These are phyloP conservation scores for Taphrina wiesneri DNA, from an alignment of 1,139 yeast genomes.

Conservation along the genomic window DNA sequence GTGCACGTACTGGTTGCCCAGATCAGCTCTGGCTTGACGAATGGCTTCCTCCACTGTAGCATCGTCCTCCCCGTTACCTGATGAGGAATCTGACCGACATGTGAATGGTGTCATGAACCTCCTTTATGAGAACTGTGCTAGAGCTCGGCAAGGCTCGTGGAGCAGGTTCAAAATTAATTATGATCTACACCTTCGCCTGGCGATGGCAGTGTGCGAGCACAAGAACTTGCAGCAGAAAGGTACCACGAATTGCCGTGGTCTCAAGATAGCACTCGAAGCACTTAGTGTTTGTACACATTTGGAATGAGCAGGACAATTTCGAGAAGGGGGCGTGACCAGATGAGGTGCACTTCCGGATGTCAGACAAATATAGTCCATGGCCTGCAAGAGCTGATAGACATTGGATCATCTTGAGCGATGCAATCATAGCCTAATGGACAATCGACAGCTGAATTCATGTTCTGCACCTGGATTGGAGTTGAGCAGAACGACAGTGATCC, in stretches of 20 bases:
- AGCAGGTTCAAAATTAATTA: background rate
- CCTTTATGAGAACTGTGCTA: background rate
- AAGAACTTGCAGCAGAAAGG: no score
- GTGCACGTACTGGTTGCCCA: conserved; percentile 6
- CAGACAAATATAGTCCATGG: background rate
- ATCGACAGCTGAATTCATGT: no score
- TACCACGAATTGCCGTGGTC: background rate
- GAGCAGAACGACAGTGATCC: no score
- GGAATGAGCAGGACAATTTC: background rate
- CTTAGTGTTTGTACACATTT: no score
- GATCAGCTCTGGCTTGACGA: conserved; percentile 6
- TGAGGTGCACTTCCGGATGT: background rate
- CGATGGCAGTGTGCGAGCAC: no score
- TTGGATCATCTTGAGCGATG: no score
- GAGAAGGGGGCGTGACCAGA: background rate
- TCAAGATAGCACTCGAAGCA: no score
- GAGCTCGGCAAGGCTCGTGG: background rate
- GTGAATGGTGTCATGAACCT: background rate
- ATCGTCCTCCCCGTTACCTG: background rate
- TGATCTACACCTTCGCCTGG: no score
- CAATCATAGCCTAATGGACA: no score
- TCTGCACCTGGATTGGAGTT: no score
- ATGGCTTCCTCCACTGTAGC: background rate
- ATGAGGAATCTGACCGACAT: background rate
- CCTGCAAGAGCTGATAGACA: no score